phyloP scores from a whole-genome alignment of 164 flowering plant genomes.

The Chimonanthus salicifolius region DNA sequence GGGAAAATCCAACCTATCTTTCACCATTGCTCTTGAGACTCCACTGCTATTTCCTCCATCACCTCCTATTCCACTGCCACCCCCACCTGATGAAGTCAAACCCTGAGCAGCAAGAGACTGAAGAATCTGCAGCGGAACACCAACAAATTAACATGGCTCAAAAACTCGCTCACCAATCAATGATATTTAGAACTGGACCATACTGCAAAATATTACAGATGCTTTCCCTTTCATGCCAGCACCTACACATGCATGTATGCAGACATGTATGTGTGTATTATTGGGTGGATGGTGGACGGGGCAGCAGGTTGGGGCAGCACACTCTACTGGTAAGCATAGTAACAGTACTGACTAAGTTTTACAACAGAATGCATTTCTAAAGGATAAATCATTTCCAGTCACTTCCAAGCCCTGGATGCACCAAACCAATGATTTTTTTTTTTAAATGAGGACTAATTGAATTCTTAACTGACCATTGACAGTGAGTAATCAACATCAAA shows the following conservation, averaged over 20 bases:
- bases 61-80: slow-evolving; percentile 37
- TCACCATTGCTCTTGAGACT: slow-evolving; percentile 68
- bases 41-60: slow-evolving; percentile 62
- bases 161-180: background rate
- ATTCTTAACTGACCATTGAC: too few relatives aligned
- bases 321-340: too few relatives aligned
- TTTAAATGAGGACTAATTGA: too few relatives aligned
- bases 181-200: background rate
- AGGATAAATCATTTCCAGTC: background rate
- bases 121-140: slow-evolving; percentile 51
- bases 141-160: slow-evolving; percentile 1
- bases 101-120: slow-evolving; percentile 74
- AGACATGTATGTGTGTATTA: too few relatives aligned
- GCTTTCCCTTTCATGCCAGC: too few relatives aligned
- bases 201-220: too few relatives aligned
- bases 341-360: too few relatives aligned
- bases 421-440: too few relatives aligned
- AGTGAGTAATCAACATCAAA: background rate
- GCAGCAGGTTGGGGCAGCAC: too few relatives aligned
- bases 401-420: background rate
- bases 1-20: slow-evolving; percentile 48
- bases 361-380: too few relatives aligned
- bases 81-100: slow-evolving; percentile 43
- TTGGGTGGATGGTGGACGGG: too few relatives aligned
- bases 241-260: too few relatives aligned